Conservation (phyloP, 2,329 filamentous ascomycete species). For the Aspergillus latus region DNA sequence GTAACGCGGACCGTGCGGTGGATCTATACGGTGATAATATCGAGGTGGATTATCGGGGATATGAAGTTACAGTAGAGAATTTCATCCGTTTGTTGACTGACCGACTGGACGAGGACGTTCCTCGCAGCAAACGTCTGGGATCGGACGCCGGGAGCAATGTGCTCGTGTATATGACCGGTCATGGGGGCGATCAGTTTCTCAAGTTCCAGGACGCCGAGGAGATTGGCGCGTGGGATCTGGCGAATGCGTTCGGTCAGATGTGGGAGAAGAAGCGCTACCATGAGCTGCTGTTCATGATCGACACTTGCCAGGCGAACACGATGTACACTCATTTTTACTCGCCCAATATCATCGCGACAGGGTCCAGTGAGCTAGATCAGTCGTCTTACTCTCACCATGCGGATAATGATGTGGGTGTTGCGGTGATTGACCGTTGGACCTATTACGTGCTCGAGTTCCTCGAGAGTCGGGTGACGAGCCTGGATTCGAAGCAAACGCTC, state of each 20-base stretch:
- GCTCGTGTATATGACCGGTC: conserved; percentile 97
- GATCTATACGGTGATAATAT: conserved; percentile 98
- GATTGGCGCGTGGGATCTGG: conserved; percentile 92
- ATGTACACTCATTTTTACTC: conserved; percentile 99
- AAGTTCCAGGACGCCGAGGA: conserved; percentile 99
- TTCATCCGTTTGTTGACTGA: conserved; percentile 96
- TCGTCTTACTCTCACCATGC: conserved; percentile 97
- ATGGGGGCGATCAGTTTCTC: conserved; percentile 94
- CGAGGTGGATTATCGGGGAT: conserved; percentile 96
- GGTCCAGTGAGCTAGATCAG: conserved; percentile 93
- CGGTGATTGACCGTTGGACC: conserved; percentile 97
- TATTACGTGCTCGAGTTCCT: conserved; percentile 98
- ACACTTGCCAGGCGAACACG: conserved; percentile 98
- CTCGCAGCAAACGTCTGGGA: conserved; percentile 85
- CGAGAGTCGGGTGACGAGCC: conserved; percentile 82
- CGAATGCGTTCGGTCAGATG: conserved; percentile 98
- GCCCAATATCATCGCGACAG: conserved; percentile 95
- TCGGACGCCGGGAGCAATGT: conserved; percentile 97
- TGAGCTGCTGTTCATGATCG: conserved; percentile 99
- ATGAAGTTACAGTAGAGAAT: conserved; percentile 98
- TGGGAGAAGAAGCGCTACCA: conserved; percentile 99
- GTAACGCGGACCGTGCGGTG: conserved; percentile 91
- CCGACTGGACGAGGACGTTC: conserved; percentile 90
- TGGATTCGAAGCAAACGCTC: conserved; percentile 82
- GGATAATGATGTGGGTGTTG: conserved; percentile 95